Base-by-base conservation (phyloP, 164 flowering plant genomes). In the Dillenia suffruticosa region DNA sequence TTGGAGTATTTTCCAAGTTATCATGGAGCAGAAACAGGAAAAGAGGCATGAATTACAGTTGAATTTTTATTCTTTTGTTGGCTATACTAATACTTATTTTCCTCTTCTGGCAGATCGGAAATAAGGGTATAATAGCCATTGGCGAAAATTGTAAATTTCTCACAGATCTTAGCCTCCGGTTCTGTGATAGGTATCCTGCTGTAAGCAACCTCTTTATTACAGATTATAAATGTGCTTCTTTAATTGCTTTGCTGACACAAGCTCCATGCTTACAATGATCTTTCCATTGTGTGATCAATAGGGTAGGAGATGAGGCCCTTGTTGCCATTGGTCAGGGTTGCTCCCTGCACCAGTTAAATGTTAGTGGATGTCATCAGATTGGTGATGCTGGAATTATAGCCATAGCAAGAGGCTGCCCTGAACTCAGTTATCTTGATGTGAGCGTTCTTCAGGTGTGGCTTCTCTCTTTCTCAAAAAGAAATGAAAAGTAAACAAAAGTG, bases 301-400 rank as follows among this genome's bases (percentile, higher is more conserved):
- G 98, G 82, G 84, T 93, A 51, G 94, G 98, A 26, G 90, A 93
- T 76, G 86, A 77, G 68, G 97, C 92, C 61, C 83, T 90, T 57
- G 73, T 84, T 73, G 85, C 98, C 57, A 70, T 93, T 57, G 95
- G 86, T 58, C 72, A 77, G 68, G 89, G 97, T 51, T 87, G 93
- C 75, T 74, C 94, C 59, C 76, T 90, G 11, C 79, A 65, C 9
- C 71, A 80, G 61, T 74, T 93, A 66, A 90, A 89, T 81, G 91
- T 93, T 48, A 87, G 97, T 78, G 98, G 97, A 51, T 90, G 98
- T 63, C 79, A 83, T 61, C 83, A 72, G 59, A 84, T 93, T 72
- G 83, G 92, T 24, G 92, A 93, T 82, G 86, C 77, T 64, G 98
- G 96, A 70, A 70, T 93, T 26, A 78, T 69, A 51, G 96, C 96